Base-by-base conservation (phyloP, 768 basidiomycete genomes). In the Phaffia tasmanica region DNA sequence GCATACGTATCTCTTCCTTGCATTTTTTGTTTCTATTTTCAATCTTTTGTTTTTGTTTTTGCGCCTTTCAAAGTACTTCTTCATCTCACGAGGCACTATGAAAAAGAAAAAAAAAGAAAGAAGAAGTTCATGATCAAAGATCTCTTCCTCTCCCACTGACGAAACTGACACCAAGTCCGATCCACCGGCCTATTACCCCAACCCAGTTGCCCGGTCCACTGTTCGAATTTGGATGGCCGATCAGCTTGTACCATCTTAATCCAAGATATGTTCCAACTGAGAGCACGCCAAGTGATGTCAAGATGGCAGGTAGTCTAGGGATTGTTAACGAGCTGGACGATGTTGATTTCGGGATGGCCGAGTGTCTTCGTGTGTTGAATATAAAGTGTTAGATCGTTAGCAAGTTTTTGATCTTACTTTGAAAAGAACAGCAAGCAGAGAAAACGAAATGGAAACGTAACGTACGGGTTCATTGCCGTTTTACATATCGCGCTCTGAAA, bases 381-480 rank as follows among this genome's bases (percentile, higher is more conserved):
- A 53, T 21, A 5, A 27, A 4, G 16, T 5, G 8, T n/a, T 16
- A 8, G 7, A 27, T 6, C 51, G 8, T 53, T 7, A 53, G 51
- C 21, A 16, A n/a, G 27, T 4, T 53, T 50, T 18, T 27, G 51
- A 16, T 53, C 27, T 27, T 4, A 53, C 27, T 53, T 58, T 67
- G 59, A 2, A 54, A 27, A 47, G n/a, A 35, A 46, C 23, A 19
- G 19, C 42, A 21, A n/a, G n/a, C 30, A 27, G 16, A 51, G 30
- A 18, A 23, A 11, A n/a, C 7, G 5, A 25, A 29, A 25, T 55
- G n/a, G 65, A 51, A 21, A 47, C 9, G 46, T 11, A 48, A 64
- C 65, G 42, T 19, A 67, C 65, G 66, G 66, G 48, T 62, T 62
- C 61, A 69, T 69, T 19, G 67, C 67, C n/a, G 55, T 63, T 49